Base-by-base conservation (phyloP, 768 basidiomycete species). In the Guyanaporus albipodus region DNA sequence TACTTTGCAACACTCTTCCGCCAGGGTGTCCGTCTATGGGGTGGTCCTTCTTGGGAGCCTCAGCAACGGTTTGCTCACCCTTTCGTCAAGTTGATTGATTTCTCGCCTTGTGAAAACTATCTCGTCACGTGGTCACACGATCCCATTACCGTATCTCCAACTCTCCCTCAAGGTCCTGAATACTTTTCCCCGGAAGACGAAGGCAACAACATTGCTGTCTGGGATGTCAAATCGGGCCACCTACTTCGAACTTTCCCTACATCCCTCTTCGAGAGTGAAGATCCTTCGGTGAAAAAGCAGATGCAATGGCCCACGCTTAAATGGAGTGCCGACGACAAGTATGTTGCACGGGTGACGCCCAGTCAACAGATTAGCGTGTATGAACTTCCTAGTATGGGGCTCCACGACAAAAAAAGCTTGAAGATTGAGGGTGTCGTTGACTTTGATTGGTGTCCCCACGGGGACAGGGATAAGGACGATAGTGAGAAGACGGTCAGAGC, bases 351-450 rank as follows among this genome's bases (percentile, higher is more conserved):
- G 26, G 77, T 91, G 49, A 89, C 89, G 23, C 83, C 88, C 29
- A 91, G 91, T 12, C 83, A 88, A 62, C 90, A 91, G 73, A 98
- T 99, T 71, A 91, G 91, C 59, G 87, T 98, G 29, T 91, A 98
- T 66, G 94, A 97, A 67, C 80, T 94, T 46, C 96, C 96, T 8
- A 78, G 81, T 45, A 95, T 99, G 92, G 82, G 83, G 60, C 75
- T 99, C 44, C 81, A 97, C 48, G 94, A 89, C 56, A 97, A 95
- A 73, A 99, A 97, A 73, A 90, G 87, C 57, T 70, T 98, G 67
- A 99, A 97, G 72, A 89, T 98, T 37, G 94, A 98, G 56, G 95
- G 95, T 18, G 93, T 99, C 35, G 75, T 91, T 56, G 95, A 98
- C 69, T 98, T 98, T 66, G 96, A 97, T 69, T 99, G 96, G 96